phyloP scores from a whole-genome alignment of 208 protist species.

The Acanthamoeba healyi region DNA sequence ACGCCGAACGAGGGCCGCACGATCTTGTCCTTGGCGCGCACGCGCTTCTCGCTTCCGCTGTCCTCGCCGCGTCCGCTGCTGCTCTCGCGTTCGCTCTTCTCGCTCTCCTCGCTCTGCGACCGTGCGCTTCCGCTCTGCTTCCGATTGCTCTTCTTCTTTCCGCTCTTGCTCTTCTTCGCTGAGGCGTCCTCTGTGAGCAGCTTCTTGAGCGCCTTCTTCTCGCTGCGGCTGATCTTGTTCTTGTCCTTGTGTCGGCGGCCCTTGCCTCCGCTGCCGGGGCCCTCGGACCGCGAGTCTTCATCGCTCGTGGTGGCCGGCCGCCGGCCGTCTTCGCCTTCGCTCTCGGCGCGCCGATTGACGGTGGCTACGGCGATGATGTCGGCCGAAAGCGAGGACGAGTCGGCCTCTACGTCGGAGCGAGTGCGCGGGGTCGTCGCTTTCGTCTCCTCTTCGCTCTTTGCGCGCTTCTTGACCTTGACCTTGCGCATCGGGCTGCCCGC shows the following conservation, averaged over 20 bases:
- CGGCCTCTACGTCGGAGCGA: not conserved
- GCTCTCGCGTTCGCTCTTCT: slow-evolving; percentile 20
- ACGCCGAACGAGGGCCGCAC: not conserved
- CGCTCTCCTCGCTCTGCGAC: slow-evolving; percentile 2
- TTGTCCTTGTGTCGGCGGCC: not conserved
- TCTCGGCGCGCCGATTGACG: not conserved
- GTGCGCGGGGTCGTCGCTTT: not conserved
- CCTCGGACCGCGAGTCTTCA: slow-evolving; percentile 9
- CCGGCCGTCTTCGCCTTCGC: slow-evolving; percentile 2
- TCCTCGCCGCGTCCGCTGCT: not conserved
- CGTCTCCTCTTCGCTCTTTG: slow-evolving; percentile 28
- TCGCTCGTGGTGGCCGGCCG: slow-evolving; percentile 14
- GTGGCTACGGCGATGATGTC: not conserved
- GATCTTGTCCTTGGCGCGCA: slow-evolving; percentile 29
- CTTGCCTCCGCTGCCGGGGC: not conserved
- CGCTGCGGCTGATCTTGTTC: slow-evolving; percentile 55
- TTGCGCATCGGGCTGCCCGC: not conserved
- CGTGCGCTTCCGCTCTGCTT: not conserved
- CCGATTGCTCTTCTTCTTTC: not conserved
- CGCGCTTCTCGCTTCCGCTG: slow-evolving; percentile 34
- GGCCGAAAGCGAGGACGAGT: not conserved
- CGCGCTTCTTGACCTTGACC: not conserved
- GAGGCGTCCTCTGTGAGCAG: not conserved
- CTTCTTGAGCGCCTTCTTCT: slow-evolving; percentile 57
- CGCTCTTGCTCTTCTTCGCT: not conserved